phyloP scores from a whole-genome alignment of 768 basidiomycete species.

The Phanerochaete carnosa region DNA sequence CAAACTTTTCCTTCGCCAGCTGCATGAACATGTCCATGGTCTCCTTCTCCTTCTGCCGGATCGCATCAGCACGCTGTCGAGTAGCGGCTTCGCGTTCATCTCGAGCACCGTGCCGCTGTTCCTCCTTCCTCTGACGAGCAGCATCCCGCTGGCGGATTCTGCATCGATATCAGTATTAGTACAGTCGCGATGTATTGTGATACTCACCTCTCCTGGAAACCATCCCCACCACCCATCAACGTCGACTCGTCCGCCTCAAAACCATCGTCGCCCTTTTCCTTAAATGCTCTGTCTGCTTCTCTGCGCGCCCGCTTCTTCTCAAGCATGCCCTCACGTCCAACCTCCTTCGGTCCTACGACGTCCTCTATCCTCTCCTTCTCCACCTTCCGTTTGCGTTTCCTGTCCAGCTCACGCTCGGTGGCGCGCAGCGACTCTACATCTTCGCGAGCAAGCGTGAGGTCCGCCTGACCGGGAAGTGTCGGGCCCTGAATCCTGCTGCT shows the following conservation, averaged over 20 bases:
- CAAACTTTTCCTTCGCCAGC: slow-evolving; percentile 85
- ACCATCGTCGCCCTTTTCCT: slow-evolving; percentile 72
- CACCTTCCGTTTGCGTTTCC: slow-evolving; percentile 66
- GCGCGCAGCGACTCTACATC: slow-evolving; percentile 46
- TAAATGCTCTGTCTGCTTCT: slow-evolving; percentile 66
- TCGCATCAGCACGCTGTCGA: slow-evolving; percentile 59
- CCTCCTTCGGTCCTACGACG: slow-evolving; percentile 72
- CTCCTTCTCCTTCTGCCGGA: slow-evolving; percentile 79
- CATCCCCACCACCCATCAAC: slow-evolving; percentile 79
- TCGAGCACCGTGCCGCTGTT: slow-evolving; percentile 36
- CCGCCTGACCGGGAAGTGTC: slow-evolving; percentile 63
- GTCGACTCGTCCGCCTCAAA: slow-evolving; percentile 76
- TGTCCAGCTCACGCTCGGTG: slow-evolving; percentile 52
- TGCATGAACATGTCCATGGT: slow-evolving; percentile 98
- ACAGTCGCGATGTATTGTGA: background rate
- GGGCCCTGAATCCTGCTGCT: slow-evolving; percentile 59
- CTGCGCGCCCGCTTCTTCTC: slow-evolving; percentile 81
- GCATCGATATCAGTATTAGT: slow-evolving; percentile 1
- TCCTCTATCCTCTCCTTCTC: slow-evolving; percentile 73
- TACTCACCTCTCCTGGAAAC: slow-evolving; percentile 71
- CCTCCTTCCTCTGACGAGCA: slow-evolving; percentile 58
- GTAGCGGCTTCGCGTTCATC: slow-evolving; percentile 50
- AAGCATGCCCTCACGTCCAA: slow-evolving; percentile 79
- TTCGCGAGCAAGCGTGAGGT: slow-evolving; percentile 70
- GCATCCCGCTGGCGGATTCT: slow-evolving; percentile 78